Evolutionary conservation across 1,284 basidiomycete genomes (phyloP).

Genomic region (Athelia psychrophila): DNA sequence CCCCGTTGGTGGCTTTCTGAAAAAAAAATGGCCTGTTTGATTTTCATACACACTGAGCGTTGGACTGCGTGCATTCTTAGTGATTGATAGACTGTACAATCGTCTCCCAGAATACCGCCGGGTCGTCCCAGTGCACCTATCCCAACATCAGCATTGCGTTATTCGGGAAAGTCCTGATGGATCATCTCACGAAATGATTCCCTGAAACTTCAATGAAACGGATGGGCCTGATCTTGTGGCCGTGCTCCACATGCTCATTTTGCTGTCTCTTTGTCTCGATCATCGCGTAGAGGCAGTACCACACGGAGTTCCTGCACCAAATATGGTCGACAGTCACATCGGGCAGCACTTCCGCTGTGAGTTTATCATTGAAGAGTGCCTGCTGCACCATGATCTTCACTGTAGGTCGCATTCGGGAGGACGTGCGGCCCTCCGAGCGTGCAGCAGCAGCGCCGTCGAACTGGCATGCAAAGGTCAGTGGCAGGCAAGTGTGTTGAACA

Average conservation of each 20-base stretch:
- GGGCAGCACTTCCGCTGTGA: slow-evolving; percentile 19
- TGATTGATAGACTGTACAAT: not conserved
- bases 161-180: no score
- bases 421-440: slow-evolving; percentile 21
- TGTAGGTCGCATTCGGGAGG: slow-evolving; percentile 16
- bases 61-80: no score
- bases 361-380: slow-evolving; percentile 21
- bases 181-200: slow-evolving; percentile 32
- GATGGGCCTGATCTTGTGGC: slow-evolving; percentile 12
- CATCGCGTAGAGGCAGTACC: slow-evolving; percentile 21
- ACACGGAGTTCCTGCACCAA: slow-evolving; percentile 16
- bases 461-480: no score
- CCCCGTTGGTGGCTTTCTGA: no score
- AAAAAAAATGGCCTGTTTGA: no score
- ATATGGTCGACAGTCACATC: slow-evolving; percentile 19
- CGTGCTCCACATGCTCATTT: slow-evolving; percentile 11
- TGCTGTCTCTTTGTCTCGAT: slow-evolving; percentile 18
- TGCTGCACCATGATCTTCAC: slow-evolving; percentile 15
- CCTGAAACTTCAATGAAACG: slow-evolving; percentile 19
- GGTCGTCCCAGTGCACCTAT: not conserved
- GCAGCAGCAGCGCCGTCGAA: slow-evolving; percentile 8
- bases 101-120: not conserved
- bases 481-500: no score
- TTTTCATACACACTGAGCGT: no score
- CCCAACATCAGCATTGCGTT: no score